These are phyloP conservation scores for Salix viminalis DNA, from an alignment of 345 rosid species.

Conservation along the genomic window DNA sequence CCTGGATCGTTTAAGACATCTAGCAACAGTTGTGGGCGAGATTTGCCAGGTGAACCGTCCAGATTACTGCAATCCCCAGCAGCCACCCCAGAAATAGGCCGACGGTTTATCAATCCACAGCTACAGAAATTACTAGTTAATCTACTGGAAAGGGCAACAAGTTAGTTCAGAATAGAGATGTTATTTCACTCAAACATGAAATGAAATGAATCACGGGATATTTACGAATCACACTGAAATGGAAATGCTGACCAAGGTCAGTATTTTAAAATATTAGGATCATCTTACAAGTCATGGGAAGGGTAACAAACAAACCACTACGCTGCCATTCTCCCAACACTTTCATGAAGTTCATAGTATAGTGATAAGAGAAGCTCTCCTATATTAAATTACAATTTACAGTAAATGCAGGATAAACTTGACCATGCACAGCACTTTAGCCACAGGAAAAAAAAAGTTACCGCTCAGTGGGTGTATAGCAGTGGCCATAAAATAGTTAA, in stretches of 20 bases:
- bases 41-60: no score
- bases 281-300: not conserved
- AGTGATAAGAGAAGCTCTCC: not conserved
- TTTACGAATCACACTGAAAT: not conserved
- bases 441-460: not conserved
- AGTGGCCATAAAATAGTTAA: not conserved
- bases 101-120: no score
- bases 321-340: not conserved
- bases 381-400: not conserved
- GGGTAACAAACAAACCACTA: not conserved
- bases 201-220: no score
- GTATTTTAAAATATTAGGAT: not conserved
- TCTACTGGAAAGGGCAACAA: not conserved
- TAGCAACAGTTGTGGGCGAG: not conserved
- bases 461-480: not conserved
- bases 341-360: not conserved
- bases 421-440: not conserved
- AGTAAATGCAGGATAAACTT: not conserved
- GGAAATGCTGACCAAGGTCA: not conserved
- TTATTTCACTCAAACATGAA: not conserved
- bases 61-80: no score
- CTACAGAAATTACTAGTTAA: no score
- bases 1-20: not conserved
- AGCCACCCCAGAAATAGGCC: no score
- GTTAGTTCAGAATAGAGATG: not conserved